Evolutionary conservation across 2,329 filamentous ascomycete genomes (phyloP).

Genomic region (Beauveria rudraprayagi): DNA sequence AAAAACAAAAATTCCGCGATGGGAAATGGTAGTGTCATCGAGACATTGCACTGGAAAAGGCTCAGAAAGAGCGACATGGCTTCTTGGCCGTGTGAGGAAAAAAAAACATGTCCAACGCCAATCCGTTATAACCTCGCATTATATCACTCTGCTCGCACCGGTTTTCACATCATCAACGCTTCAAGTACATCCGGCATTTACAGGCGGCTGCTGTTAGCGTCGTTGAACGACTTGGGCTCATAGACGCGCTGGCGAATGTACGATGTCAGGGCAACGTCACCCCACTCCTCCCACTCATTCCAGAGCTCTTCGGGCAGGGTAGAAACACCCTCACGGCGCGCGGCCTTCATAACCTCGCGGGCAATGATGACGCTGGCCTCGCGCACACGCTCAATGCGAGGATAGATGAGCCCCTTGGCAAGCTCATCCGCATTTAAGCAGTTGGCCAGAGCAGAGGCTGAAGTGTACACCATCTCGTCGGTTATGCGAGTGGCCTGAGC

Average conservation of each 20-base stretch:
- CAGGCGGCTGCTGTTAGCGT: slow-evolving; percentile 26
- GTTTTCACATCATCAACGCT: neutral
- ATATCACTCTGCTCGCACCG: neutral
- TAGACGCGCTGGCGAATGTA: slow-evolving; percentile 56
- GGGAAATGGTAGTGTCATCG: neutral
- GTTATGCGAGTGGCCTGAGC: slow-evolving; percentile 81
- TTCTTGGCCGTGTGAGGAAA: neutral
- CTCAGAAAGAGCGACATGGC: neutral
- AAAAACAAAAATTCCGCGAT: neutral
- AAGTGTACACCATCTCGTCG: slow-evolving; percentile 94
- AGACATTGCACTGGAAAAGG: neutral
- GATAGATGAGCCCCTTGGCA: slow-evolving; percentile 80
- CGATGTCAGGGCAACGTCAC: slow-evolving; percentile 51
- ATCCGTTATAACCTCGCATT: slow-evolving; percentile 4
- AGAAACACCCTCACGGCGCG: slow-evolving; percentile 73
- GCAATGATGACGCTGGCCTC: slow-evolving; percentile 83
- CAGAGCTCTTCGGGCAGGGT: slow-evolving; percentile 59
- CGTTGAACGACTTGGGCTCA: slow-evolving; percentile 42
- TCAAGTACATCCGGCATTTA: slow-evolving; percentile 13
- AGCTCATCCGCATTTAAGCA: slow-evolving; percentile 76
- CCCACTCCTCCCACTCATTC: slow-evolving; percentile 66
- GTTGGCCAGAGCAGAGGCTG: slow-evolving; percentile 70
- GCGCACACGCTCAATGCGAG: slow-evolving; percentile 80
- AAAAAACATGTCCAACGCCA: neutral
- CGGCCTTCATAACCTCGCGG: slow-evolving; percentile 86